Evolutionary conservation across 768 basidiomycete genomes (phyloP), one percentile per base, ranked within the genome.

Genomic region (Cytidiella melzeri): DNA sequence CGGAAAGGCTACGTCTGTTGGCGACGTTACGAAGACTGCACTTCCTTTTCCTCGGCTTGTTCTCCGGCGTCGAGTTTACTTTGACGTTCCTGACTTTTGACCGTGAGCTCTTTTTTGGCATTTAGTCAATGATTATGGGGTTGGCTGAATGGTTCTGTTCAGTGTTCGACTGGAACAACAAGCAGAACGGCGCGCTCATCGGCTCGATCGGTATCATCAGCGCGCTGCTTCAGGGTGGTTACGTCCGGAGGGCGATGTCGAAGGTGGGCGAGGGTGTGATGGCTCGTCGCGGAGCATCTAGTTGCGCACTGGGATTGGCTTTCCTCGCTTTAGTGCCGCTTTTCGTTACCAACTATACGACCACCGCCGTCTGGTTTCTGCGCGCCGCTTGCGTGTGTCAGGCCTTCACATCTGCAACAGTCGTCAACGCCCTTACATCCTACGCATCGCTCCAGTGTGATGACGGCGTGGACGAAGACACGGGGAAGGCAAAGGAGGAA

Each of bases 11-110:
- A 47, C 53, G 61, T 20, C 62, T 75, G 21, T 76, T 97, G 44
- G 73, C 70, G 56, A 63, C 71, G 7, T 71, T 94, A 39, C 81
- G 84, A 34, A 67, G 69, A 39, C 64, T 89, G 13, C 94, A 98
- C 64, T 86, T 92, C 63, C 65, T 83, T 41, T 99, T 97, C 72
- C 70, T 98, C 52, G 79, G 84, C 45, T 64, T 95, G 43, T 98
- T 99, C 67, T 94, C 94, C 1, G 95, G 94, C 11, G 80, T 96
- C 43, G 95, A 99, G 64, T 97, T 97, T 67, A 99, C 95, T 0
- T 73, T 99, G 19, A 95, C 92, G 0, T 98, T 98, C 74, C 72
- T 97, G 41, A 96, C 88, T 2, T 93, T 91, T 59, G 89, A 92
- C 63, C 67, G 91, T 87, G 69, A 65, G 84, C 74, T 42, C n/a